A percentile compares a stretch with the other conserved stretches of the same genome.
These are phyloP conservation scores for Alternaria dauci DNA, from an alignment of 2,329 filamentous ascomycete species.

Conservation along the genomic window DNA sequence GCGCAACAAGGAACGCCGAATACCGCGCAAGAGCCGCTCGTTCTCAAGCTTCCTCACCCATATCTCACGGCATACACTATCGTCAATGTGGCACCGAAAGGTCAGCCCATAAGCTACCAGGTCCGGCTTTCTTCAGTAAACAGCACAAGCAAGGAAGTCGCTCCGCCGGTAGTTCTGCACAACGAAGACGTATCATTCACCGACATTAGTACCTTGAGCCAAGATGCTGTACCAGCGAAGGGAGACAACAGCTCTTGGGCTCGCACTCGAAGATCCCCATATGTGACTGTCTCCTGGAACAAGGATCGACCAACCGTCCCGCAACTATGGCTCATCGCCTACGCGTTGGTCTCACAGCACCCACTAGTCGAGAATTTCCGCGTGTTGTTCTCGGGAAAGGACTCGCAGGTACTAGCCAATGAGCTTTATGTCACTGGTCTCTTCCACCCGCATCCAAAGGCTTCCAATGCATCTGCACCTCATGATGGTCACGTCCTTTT, in stretches of 20 bases:
- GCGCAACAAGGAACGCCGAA: slow-evolving; percentile 27
- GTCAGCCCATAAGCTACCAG: slow-evolving; percentile 30
- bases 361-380: slow-evolving; percentile 57
- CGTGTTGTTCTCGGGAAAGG: slow-evolving; percentile 51
- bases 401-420: slow-evolving; percentile 48
- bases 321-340: slow-evolving; percentile 59
- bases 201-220: slow-evolving; percentile 37
- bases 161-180: slow-evolving; percentile 39
- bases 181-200: slow-evolving; percentile 41
- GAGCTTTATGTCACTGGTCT: slow-evolving; percentile 56
- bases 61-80: slow-evolving; percentile 49
- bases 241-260: slow-evolving; percentile 55
- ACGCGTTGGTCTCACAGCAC: slow-evolving; percentile 56
- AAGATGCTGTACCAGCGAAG: slow-evolving; percentile 34
- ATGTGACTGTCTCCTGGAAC: slow-evolving; percentile 55
- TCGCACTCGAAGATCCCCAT: slow-evolving; percentile 55
- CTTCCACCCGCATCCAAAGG: slow-evolving; percentile 53
- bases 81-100: slow-evolving; percentile 32
- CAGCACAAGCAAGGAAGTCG: slow-evolving; percentile 27
- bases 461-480: slow-evolving; percentile 45
- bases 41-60: slow-evolving; percentile 50
- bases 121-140: slow-evolving; percentile 31
- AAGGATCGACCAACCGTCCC: slow-evolving; percentile 52
- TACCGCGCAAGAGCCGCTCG: slow-evolving; percentile 29
- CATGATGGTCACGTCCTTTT: slow-evolving; percentile 58